Percentiles rank a stretch among this genome's conserved stretches.
These are phyloP conservation scores for Phoma sp. DNA, from an alignment of 2,329 filamentous ascomycete genomes.

Conservation along the genomic window DNA sequence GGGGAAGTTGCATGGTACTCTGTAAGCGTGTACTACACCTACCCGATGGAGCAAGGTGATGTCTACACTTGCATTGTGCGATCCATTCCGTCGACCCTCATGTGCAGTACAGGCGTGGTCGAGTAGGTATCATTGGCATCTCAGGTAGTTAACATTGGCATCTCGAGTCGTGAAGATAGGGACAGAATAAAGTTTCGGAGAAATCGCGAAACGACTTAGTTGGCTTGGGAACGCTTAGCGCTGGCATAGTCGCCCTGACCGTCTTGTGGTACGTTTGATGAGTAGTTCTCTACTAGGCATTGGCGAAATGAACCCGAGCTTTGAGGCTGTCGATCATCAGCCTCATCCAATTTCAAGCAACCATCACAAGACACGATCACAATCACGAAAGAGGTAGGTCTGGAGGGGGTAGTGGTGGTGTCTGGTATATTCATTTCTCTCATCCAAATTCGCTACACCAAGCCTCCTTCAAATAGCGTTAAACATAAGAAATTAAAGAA, in stretches of 20 bases:
- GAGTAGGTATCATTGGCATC: too few species aligned
- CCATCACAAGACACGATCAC: background rate
- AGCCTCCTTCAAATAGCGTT: slow-evolving; percentile 9
- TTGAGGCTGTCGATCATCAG: background rate
- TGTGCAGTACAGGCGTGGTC: background rate
- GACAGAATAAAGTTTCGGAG: slow-evolving; percentile 4
- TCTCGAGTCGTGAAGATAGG: background rate
- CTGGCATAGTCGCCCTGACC: background rate
- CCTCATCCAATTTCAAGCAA: background rate
- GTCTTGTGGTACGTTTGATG: slow-evolving; percentile 11
- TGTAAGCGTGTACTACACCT: too few species aligned
- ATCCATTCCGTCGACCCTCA: too few species aligned
- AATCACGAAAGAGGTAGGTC: too few species aligned
- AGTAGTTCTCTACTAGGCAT: background rate
- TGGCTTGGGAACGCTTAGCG: background rate
- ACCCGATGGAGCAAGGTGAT: too few species aligned
- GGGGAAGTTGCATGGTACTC: too few species aligned
- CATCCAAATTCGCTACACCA: slow-evolving; percentile 16
- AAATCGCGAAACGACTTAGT: background rate
- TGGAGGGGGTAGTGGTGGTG: too few species aligned
- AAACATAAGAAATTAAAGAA: slow-evolving; percentile 19
- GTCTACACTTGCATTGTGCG: too few species aligned
- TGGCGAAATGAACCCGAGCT: background rate
- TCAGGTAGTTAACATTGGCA: background rate
- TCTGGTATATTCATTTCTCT: background rate